Base-by-base conservation (phyloP, 345 rosid genomes). In the Boechera stricta region DNA sequence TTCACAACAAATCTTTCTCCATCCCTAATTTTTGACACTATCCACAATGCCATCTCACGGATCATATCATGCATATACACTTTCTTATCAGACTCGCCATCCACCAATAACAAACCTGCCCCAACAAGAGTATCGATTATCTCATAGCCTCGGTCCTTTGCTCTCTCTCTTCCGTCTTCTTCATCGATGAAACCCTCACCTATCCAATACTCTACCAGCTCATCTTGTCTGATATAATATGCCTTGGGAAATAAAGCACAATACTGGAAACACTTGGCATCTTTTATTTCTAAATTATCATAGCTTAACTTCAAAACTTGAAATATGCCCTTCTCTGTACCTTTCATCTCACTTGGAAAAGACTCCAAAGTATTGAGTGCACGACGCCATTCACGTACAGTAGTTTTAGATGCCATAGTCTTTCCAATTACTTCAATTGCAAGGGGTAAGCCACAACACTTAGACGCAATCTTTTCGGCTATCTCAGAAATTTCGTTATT, bases 171-270 rank as follows among this genome's bases (percentile, higher is more conserved):
- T 44, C 69, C 53, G 5, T 29, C 7, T 7, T 45, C 7, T 47
- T 15, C 56, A 16, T 28, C 54, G 7, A 64, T 26, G 38, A 64
- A 3, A 64, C 68, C 54, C 68, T 64, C 48, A 10, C 66, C 48
- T 10, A 61, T 61, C 66, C 66, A 61, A 61, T 61, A 61, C 66
- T 61, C 32, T 47, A 65, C 70, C 41, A 65, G 29, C 70, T 65
- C 56, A 47, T 65, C 70, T 65, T 5, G 10, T 31, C 0, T 16
- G 41, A 65, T 65, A 31, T 10, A 4, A 31, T 47, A 48, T 5
- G 70, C 56, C 41, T 31, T 16, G 10, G 70, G 56, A 65, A 65
- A 47, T 31, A 64, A 55, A 56, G 48, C 61, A 69, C 74, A 69
- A 39, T 38, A 69, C 39, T 2, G 41, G 1, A 69, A 69, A 69